A percentile compares a stretch with the other conserved stretches of the same genome.
Evolutionary conservation across 1,139 yeast species (phyloP).

Genomic region (Oligophagozyma castellii): DNA sequence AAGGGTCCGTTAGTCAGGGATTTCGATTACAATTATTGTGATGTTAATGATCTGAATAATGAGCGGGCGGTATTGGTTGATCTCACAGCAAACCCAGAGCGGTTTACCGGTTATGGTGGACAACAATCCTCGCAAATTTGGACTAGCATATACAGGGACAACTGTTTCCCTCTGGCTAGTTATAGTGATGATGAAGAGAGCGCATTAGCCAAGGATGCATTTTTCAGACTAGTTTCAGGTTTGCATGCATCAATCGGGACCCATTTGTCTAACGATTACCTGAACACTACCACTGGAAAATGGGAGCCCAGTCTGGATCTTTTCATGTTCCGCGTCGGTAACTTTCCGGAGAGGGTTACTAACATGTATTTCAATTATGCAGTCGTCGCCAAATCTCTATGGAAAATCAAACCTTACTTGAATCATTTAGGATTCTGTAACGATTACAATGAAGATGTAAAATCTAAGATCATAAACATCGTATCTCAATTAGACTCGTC

Average conservation of each 20-base stretch:
- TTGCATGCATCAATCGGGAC: conserved; percentile 94
- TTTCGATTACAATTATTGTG: conserved; percentile 32
- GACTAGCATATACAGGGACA: conserved; percentile 84
- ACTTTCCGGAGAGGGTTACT: conserved; percentile 74
- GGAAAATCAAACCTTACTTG: conserved; percentile 42
- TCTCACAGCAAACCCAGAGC: conserved; percentile 78
- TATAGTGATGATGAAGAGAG: conserved; percentile 31
- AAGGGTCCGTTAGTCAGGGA: conserved; percentile 4
- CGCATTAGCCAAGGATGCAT: conserved; percentile 76
- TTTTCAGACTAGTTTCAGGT: conserved; percentile 79
- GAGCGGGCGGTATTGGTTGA: conserved; percentile 67
- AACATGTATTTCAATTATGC: conserved; percentile 91
- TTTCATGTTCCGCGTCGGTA: conserved; percentile 84
- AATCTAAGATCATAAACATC: conserved; percentile 29
- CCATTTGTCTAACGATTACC: conserved; percentile 77
- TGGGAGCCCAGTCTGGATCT: conserved; percentile 75
- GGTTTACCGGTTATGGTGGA: conserved; percentile 95
- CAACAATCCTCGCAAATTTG: conserved; percentile 85
- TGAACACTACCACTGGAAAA: conserved; percentile 56
- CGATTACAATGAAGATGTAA: conserved; percentile 36
- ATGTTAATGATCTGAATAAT: conserved; percentile 27
- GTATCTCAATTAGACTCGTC: conserved; percentile 34
- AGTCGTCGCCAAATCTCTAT: conserved; percentile 65
- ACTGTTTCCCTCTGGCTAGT: conserved; percentile 41
- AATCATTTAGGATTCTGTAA: conserved; percentile 36